A percentile compares a stretch with the other conserved stretches of the same genome.
Conservation (phyloP, 1,284 basidiomycete genomes). For the Leccinum proliferum region DNA sequence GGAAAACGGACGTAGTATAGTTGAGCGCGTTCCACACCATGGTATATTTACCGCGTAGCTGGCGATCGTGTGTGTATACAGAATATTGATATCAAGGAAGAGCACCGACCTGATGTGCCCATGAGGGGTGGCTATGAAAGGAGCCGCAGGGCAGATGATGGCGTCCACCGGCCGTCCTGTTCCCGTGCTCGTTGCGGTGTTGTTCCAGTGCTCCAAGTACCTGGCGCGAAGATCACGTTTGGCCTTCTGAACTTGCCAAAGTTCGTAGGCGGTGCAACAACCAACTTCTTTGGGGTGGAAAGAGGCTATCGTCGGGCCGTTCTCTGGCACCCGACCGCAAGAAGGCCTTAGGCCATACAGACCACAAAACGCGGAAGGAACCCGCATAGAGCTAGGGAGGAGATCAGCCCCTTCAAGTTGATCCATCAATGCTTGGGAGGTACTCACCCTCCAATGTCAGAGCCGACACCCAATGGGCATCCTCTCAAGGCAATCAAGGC, state of each 20-base stretch:
- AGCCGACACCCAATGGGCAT: conserved; percentile 60
- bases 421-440: neutral
- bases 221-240: conserved; percentile 38
- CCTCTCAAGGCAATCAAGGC: conserved; percentile 54
- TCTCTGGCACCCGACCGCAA: conserved; percentile 49
- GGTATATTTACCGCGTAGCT: conserved; percentile 40
- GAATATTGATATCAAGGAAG: no score
- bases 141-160: no score
- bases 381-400: conserved; percentile 52
- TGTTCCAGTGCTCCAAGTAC: conserved; percentile 50
- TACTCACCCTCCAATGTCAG: conserved; percentile 59
- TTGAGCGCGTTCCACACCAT: conserved; percentile 65
- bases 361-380: conserved; percentile 63
- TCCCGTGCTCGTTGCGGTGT: no score
- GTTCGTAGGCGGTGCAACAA: conserved; percentile 39
- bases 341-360: conserved; percentile 70
- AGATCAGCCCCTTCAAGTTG: neutral
- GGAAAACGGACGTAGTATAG: conserved; percentile 62
- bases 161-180: no score
- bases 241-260: conserved; percentile 52
- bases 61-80: no score
- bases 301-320: conserved; percentile 17
- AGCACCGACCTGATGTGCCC: no score
- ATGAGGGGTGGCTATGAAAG: no score
- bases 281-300: conserved; percentile 16